Evolutionary conservation across 352 stramenopile genomes (phyloP).

Genomic region (Phytophthora brassicae): DNA sequence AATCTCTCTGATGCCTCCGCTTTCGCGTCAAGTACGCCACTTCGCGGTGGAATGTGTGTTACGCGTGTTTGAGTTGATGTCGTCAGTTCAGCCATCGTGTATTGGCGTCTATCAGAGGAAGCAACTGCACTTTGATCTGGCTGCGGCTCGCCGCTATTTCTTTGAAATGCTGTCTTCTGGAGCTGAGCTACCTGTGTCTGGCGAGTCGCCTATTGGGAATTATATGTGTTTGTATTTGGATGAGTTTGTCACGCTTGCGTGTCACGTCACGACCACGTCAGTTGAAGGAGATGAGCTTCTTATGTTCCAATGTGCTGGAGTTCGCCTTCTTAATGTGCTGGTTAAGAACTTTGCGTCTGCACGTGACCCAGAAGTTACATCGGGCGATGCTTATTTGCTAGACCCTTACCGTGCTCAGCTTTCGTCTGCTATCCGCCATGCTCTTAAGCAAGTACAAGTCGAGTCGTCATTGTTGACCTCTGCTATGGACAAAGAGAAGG

Average conservation of each 20-base stretch:
- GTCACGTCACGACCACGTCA: constrained; percentile 72
- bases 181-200: constrained; percentile 8
- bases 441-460: constrained; percentile 61
- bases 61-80: constrained; percentile 69
- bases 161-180: constrained; percentile 38
- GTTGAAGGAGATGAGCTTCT: constrained; percentile 71
- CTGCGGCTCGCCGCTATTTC: constrained; percentile 48
- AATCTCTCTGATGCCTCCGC: constrained; percentile 56
- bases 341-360: constrained; percentile 57
- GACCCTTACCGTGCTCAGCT: constrained; percentile 86
- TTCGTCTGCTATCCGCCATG: constrained; percentile 75
- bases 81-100: constrained; percentile 19
- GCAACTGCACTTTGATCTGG: constrained; percentile 73
- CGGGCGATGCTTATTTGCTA: constrained; percentile 58
- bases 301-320: constrained; percentile 73
- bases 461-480: constrained; percentile 12
- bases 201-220: constrained; percentile 37
- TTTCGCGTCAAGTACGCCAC: constrained; percentile 74
- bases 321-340: constrained; percentile 69
- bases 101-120: constrained; percentile 20
- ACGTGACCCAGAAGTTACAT: constrained; percentile 68
- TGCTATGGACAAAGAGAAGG: constrained; percentile 15
- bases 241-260: constrained; percentile 85
- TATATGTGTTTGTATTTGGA: constrained; percentile 89
- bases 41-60: constrained; percentile 83